Percentiles rank a stretch among this genome's conserved stretches.
These are phyloP conservation scores for Trifolium subterraneum DNA, from an alignment of 306 rosid genomes.

Conservation along the genomic window DNA sequence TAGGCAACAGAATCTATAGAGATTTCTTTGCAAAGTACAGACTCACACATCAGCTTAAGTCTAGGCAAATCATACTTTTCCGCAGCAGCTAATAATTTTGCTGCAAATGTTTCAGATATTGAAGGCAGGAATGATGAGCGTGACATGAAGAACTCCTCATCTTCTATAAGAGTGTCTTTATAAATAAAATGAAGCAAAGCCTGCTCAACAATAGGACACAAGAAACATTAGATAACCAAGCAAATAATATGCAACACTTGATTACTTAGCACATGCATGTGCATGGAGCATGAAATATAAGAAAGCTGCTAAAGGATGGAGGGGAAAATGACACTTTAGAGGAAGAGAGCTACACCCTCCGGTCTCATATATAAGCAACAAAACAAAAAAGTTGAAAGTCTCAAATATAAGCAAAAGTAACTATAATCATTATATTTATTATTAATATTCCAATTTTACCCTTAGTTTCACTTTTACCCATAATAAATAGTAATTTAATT, in stretches of 20 bases:
- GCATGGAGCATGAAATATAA: constrained; percentile 22
- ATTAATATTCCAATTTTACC: no score
- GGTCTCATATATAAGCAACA: no score
- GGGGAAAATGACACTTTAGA: background rate
- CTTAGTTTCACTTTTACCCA: no score
- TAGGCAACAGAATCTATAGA: constrained; percentile 88
- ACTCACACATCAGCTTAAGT: constrained; percentile 91
- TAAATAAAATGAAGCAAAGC: constrained; percentile 92
- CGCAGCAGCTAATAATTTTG: constrained; percentile 89
- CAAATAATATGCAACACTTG: constrained; percentile 17
- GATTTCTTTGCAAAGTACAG: constrained; percentile 91
- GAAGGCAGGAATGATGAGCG: constrained; percentile 67
- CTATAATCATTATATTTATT: no score
- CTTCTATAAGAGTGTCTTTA: constrained; percentile 78
- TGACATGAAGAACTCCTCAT: constrained; percentile 74
- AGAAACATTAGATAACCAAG: constrained; percentile 42
- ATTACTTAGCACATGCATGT: constrained; percentile 12
- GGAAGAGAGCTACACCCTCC: constrained; percentile 35
- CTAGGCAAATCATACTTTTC: constrained; percentile 84
- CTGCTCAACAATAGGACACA: constrained; percentile 57
- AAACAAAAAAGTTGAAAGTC: no score
- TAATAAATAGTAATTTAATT: no score
- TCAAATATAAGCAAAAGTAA: no score
- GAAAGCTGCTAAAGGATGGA: background rate
- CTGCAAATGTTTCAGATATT: constrained; percentile 75